Conservation (phyloP, 805 yeast genomes). For the Wickerhamiella slavikovae region DNA sequence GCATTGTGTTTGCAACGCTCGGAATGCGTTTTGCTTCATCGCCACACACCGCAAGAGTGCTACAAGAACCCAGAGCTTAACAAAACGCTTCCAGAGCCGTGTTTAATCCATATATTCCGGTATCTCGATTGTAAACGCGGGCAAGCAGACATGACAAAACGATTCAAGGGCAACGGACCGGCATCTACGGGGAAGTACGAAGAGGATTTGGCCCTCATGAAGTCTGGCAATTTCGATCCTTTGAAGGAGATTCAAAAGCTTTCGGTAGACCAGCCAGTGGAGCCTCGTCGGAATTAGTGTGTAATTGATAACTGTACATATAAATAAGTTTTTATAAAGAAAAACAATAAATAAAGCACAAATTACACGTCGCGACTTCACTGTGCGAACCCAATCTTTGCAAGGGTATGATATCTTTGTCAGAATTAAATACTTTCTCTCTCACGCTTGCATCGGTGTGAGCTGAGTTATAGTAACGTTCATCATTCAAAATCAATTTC, state of each 20-base stretch:
- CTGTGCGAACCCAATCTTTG: not conserved
- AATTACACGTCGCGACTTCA: not conserved
- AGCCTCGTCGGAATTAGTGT: not conserved
- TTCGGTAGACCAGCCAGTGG: slow-evolving; percentile 3
- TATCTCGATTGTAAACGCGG: slow-evolving; percentile 85
- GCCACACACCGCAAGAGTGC: slow-evolving; percentile 81
- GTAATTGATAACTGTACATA: not conserved
- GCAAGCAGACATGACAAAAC: slow-evolving; percentile 66
- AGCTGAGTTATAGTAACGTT: slow-evolving; percentile 15
- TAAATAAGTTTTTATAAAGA: not conserved
- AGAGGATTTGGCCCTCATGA: slow-evolving; percentile 60
- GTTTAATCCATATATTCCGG: slow-evolving; percentile 65
- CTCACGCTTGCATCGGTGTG: slow-evolving; percentile 17
- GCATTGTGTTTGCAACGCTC: slow-evolving; percentile 91
- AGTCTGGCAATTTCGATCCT: slow-evolving; percentile 67
- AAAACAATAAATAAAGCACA: not conserved
- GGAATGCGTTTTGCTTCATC: slow-evolving; percentile 81
- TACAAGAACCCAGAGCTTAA: slow-evolving; percentile 59
- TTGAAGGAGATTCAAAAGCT: slow-evolving; percentile 60
- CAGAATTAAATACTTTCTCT: slow-evolving; percentile 7
- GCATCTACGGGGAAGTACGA: slow-evolving; percentile 83
- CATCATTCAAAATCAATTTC: no score
- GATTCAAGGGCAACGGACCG: slow-evolving; percentile 88
- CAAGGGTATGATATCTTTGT: not conserved
- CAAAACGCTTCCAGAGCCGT: slow-evolving; percentile 65